phyloP scores from a whole-genome alignment of 768 basidiomycete genomes.

The Fomitopsis serialis region DNA sequence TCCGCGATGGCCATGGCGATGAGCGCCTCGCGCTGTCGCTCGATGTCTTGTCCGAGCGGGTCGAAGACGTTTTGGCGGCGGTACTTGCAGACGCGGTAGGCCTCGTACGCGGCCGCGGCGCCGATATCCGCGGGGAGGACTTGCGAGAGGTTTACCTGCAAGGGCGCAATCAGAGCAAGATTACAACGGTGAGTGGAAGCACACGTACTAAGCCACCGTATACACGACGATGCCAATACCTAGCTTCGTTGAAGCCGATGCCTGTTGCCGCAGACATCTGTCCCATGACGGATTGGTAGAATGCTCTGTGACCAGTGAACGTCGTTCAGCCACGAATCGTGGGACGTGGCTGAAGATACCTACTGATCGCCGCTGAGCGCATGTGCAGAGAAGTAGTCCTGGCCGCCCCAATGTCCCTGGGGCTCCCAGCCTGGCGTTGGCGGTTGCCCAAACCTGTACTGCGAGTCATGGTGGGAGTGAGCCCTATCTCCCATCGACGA shows the following conservation, averaged over 20 bases:
- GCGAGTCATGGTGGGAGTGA: neutral
- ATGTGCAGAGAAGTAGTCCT: slow-evolving; percentile 61
- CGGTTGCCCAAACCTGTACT: slow-evolving; percentile 31
- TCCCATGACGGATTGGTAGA: slow-evolving; percentile 34
- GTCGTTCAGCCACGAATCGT: neutral
- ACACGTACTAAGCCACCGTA: slow-evolving; percentile 52
- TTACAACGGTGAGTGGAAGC: neutral
- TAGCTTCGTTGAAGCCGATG: slow-evolving; percentile 55
- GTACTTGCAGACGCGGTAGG: slow-evolving; percentile 64
- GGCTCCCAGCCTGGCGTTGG: slow-evolving; percentile 33
- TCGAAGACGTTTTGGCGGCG: slow-evolving; percentile 45
- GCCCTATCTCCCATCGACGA: neutral
- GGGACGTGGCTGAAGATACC: slow-evolving; percentile 20
- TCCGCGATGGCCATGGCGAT: slow-evolving; percentile 68
- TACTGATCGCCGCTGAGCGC: slow-evolving; percentile 52
- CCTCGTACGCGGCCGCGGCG: slow-evolving; percentile 75
- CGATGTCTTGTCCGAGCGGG: slow-evolving; percentile 49
- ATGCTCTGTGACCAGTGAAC: slow-evolving; percentile 14
- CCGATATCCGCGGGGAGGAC: slow-evolving; percentile 67
- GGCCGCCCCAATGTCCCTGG: slow-evolving; percentile 52
- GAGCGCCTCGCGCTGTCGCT: slow-evolving; percentile 60
- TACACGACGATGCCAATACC: slow-evolving; percentile 57
- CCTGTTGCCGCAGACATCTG: slow-evolving; percentile 29
- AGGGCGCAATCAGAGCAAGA: neutral
- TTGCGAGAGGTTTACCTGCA: slow-evolving; percentile 45